These are phyloP conservation scores for Microbotryum saponariae DNA, from an alignment of 1,284 basidiomycete species.

Conservation along the genomic window DNA sequence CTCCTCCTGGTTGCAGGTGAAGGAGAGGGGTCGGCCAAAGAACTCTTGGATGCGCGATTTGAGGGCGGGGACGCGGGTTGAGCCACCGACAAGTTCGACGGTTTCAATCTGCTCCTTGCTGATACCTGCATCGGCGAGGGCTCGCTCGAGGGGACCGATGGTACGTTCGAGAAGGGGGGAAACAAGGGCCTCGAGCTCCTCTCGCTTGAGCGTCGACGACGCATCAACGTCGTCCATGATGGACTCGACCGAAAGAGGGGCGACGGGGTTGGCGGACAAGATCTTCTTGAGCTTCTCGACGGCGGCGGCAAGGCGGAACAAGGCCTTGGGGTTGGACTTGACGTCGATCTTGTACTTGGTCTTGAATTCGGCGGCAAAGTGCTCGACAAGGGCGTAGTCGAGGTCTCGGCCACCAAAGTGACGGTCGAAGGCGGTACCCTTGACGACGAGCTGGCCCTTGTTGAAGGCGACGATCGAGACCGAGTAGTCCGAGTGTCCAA, in stretches of 20 bases:
- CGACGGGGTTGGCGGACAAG: conserved; percentile 72
- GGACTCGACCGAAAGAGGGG: conserved; percentile 80
- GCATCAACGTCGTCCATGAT: conserved; percentile 84
- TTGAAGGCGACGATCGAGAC: conserved; percentile 80
- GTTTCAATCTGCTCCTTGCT: conserved; percentile 55
- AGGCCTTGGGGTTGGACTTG: conserved; percentile 75
- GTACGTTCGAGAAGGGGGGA: conserved; percentile 52
- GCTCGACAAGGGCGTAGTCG: conserved; percentile 73
- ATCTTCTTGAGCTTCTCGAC: conserved; percentile 69
- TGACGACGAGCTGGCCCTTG: conserved; percentile 80
- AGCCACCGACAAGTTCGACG: conserved; percentile 61
- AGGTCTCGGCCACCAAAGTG: conserved; percentile 90
- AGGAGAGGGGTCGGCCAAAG: conserved; percentile 66
- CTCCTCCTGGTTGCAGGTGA: conserved; percentile 92
- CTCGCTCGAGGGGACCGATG: conserved; percentile 51
- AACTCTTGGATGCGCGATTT: conserved; percentile 57
- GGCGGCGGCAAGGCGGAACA: conserved; percentile 74
- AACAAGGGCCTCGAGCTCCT: conserved; percentile 55
- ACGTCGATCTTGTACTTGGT: conserved; percentile 92
- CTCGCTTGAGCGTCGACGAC: conserved; percentile 53
- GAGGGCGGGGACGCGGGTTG: conserved; percentile 61
- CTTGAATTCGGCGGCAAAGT: conserved; percentile 86
- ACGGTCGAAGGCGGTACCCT: conserved; percentile 75
- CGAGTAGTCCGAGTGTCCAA: conserved; percentile 81
- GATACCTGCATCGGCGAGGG: conserved; percentile 54